Percentiles rank a stretch among this genome's conserved stretches.
phyloP scores from a whole-genome alignment of 345 rosid species.

The Rubroshorea leprosula region DNA sequence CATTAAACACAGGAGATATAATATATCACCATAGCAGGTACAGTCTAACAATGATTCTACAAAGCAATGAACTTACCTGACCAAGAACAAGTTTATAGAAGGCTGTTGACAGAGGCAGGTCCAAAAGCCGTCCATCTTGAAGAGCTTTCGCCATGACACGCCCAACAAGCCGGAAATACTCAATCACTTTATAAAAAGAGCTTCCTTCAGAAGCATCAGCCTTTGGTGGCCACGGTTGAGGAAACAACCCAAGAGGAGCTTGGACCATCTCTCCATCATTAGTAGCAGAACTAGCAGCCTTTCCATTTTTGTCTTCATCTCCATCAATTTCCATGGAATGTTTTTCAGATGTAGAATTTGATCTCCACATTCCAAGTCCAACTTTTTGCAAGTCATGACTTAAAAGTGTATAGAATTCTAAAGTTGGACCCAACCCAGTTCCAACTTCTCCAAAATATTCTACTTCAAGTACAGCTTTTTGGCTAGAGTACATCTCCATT shows the following conservation, averaged over 20 bases:
- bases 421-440: conserved; percentile 96
- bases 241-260: conserved; percentile 91
- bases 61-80: conserved; percentile 50
- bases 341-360: conserved; percentile 47
- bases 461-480: conserved; percentile 96
- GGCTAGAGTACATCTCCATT: conserved; percentile 99
- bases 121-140: conserved; percentile 98
- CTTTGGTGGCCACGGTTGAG: conserved; percentile 87
- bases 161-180: conserved; percentile 86
- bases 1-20: conserved; percentile 10
- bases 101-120: conserved; percentile 74
- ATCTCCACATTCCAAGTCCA: conserved; percentile 93
- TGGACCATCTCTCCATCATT: conserved; percentile 49
- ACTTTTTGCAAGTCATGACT: conserved; percentile 90
- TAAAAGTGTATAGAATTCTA: conserved; percentile 92
- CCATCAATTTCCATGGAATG: conserved; percentile 51
- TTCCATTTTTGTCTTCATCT: conserved; percentile 44
- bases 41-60: not conserved
- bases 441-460: conserved; percentile 99
- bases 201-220: conserved; percentile 69
- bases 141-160: conserved; percentile 99
- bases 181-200: conserved; percentile 60
- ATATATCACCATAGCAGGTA: not conserved
- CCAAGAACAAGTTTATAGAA: conserved; percentile 86
- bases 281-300: conserved; percentile 29